These are phyloP conservation scores for Coemansia sp. DNA, from an alignment of 192 early-diverging fungal genomes.

Conservation along the genomic window DNA sequence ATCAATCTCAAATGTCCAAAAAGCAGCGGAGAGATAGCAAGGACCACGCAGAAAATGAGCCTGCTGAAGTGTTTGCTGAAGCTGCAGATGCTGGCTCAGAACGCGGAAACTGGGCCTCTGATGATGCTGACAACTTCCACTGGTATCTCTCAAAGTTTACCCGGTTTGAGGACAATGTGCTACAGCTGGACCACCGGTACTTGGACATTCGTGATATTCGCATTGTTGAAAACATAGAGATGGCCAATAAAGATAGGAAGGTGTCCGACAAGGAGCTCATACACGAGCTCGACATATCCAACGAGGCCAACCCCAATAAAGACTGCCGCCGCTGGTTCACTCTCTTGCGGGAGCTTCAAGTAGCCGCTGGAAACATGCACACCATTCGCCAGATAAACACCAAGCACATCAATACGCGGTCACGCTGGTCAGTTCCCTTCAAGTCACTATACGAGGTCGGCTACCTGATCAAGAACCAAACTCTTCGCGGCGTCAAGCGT, in stretches of 20 bases:
- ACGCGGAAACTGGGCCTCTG: constrained; percentile 33
- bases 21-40: background rate
- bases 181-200: constrained; percentile 40
- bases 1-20: background rate
- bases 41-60: background rate
- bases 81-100: constrained; percentile 5
- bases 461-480: constrained; percentile 47
- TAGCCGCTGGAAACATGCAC: constrained; percentile 33
- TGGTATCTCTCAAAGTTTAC: constrained; percentile 37
- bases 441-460: constrained; percentile 48
- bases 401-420: constrained; percentile 50
- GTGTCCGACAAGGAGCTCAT: constrained; percentile 22
- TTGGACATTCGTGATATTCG: constrained; percentile 36
- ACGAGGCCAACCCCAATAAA: constrained; percentile 36
- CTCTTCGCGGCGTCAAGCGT: constrained; percentile 16
- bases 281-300: constrained; percentile 17
- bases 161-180: constrained; percentile 11
- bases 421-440: constrained; percentile 50
- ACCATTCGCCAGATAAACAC: constrained; percentile 45
- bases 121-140: constrained; percentile 46
- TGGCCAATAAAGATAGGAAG: background rate
- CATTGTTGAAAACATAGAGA: constrained; percentile 24
- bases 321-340: constrained; percentile 22
- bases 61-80: too few relatives aligned
- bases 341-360: constrained; percentile 28